Evolutionary conservation across 2,329 filamentous ascomycete genomes (phyloP), one percentile per base, ranked within the genome.

Genomic region (Nemania sp.): DNA sequence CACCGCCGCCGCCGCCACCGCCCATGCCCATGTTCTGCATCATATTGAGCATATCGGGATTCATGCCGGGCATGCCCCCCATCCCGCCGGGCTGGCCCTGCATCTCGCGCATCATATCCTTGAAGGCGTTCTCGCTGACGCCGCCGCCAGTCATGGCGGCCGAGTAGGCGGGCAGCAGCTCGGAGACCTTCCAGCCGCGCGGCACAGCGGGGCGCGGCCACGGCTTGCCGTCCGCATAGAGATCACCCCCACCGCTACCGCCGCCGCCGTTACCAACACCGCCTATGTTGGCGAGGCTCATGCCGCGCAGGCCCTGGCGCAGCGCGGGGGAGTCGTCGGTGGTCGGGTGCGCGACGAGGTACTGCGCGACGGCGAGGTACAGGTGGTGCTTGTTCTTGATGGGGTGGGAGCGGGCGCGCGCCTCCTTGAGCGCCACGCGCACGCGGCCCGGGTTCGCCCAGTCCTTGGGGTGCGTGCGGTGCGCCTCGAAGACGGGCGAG

Each of bases 81-180:
- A 63, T 64, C 2, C 65, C 25, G 25, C 77, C 80, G 0, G 77
- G 81, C 1, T 76, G 78, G 2, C 76, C 75, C 71, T 82, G 80
- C 91, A 98, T 96, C 79, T 96, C 92, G 71, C 87, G 89, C 93
- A 98, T 97, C 83, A 97, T 96, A 68, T 97, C 93, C 80, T 95
- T 92, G 72, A 98, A 87, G 63, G 97, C 86, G 72, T 98, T 96
- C 76, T 99, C 95, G 64, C 87, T 93, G 11, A 98, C 91, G 37
- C 95, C 95, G 11, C 95, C 95, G 9, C 95, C 95, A 55, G 90
- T 95, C 77, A 98, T 84, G 17, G 92, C 95, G 0, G 93, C 88
- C 64, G 90, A 96, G 72, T 96, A 90, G 65, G 96, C 87, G 20
- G 95, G 95, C 67, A 99, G 73, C 60, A 97, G 87, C 61, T 85